phyloP scores from a whole-genome alignment of 2,329 filamentous ascomycete genomes.

The Chrysoporthe puriensis region DNA sequence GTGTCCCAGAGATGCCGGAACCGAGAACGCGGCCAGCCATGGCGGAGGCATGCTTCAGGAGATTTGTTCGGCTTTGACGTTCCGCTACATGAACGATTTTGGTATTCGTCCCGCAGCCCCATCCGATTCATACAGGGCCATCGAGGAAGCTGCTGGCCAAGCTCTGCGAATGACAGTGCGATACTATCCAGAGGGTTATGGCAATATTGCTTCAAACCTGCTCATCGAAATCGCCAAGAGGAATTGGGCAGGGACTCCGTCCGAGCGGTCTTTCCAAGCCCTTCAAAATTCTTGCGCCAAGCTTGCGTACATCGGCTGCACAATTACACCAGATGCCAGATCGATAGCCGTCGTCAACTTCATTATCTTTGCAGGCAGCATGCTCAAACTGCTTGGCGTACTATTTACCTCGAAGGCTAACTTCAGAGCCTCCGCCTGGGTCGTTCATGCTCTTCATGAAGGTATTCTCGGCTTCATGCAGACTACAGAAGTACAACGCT shows the following conservation, averaged over 20 bases:
- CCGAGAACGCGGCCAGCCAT: not conserved
- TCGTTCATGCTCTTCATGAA: constrained; percentile 17
- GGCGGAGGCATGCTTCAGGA: constrained; percentile 26
- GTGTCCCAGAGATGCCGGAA: constrained; percentile 33
- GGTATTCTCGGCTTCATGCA: constrained; percentile 23
- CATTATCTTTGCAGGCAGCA: constrained; percentile 41
- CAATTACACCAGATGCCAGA: constrained; percentile 38
- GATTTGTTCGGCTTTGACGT: constrained; percentile 34
- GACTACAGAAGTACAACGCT: not conserved
- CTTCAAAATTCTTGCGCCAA: constrained; percentile 39
- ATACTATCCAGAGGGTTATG: constrained; percentile 24
- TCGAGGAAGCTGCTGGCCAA: constrained; percentile 33
- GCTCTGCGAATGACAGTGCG: constrained; percentile 36
- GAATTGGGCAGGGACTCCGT: constrained; percentile 16
- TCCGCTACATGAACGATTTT: constrained; percentile 30
- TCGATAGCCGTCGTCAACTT: constrained; percentile 42
- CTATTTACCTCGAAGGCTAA: constrained; percentile 16
- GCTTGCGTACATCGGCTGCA: constrained; percentile 55
- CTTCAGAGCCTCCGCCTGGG: constrained; percentile 15
- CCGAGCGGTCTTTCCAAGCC: constrained; percentile 35
- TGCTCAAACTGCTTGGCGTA: constrained; percentile 33
- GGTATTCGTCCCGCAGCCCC: constrained; percentile 15
- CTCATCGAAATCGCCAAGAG: constrained; percentile 33
- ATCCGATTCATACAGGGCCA: constrained; percentile 7
- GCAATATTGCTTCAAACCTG: constrained; percentile 32